Percentiles rank a stretch among this genome's conserved stretches.
Conservation (phyloP, 169 alveolate genomes). For the Plasmodium ovale region DNA sequence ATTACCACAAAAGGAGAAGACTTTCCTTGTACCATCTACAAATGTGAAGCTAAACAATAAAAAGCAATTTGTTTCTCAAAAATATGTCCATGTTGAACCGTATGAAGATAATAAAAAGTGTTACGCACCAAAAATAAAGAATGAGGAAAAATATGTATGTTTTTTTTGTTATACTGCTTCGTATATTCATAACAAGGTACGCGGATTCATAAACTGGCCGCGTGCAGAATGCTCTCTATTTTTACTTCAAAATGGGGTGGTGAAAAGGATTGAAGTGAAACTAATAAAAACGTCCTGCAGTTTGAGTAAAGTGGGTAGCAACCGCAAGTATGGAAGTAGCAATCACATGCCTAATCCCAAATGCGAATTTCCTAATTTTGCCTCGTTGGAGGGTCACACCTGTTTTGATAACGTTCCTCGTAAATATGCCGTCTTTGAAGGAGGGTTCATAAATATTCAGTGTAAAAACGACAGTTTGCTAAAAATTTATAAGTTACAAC, state of each 20-base stretch:
- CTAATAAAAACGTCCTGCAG: conserved; percentile 46
- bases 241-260: conserved; percentile 15
- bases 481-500: conserved; percentile 51
- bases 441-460: conserved; percentile 22
- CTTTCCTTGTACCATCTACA: neutral
- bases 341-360: too few species aligned
- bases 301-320: neutral
- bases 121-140: conserved; percentile 58
- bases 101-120: neutral
- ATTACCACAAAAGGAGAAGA: neutral
- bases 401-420: conserved; percentile 63
- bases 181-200: conserved; percentile 54
- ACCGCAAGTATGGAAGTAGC: neutral
- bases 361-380: neutral
- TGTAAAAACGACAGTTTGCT: conserved; percentile 47
- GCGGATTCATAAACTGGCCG: conserved; percentile 72
- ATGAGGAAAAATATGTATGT: conserved; percentile 57
- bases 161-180: conserved; percentile 52
- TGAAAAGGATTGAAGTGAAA: conserved; percentile 29
- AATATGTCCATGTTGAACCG: neutral
- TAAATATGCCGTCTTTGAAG: conserved; percentile 21
- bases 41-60: neutral
- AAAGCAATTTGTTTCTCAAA: neutral
- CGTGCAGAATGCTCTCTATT: conserved; percentile 60
- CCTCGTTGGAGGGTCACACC: conserved; percentile 7